These are phyloP conservation scores for Dothideomycetes sp. DNA, from an alignment of 2,329 filamentous ascomycete genomes.

Conservation along the genomic window DNA sequence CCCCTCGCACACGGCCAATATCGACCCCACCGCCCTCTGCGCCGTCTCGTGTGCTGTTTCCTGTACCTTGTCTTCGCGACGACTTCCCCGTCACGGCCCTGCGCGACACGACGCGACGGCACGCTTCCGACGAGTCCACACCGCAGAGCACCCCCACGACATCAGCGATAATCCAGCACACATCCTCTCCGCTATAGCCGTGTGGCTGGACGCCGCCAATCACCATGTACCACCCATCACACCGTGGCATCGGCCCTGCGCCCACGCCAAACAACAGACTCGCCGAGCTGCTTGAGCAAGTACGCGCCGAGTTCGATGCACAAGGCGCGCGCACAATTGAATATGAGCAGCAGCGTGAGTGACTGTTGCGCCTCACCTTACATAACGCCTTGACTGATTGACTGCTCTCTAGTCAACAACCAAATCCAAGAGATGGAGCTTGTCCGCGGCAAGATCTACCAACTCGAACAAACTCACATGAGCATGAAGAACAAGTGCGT, in stretches of 20 bases:
- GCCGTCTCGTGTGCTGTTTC: too few species aligned
- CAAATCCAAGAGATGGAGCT: conserved; percentile 95
- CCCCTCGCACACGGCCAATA: too few species aligned
- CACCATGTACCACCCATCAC: conserved; percentile 73
- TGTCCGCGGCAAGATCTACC: conserved; percentile 84
- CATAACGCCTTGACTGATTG: conserved; percentile 7
- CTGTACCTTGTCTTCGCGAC: too few species aligned
- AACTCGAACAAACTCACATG: conserved; percentile 82
- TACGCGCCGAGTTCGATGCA: conserved; percentile 82
- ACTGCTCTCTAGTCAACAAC: conserved; percentile 54
- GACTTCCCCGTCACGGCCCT: not conserved
- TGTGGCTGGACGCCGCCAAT: not conserved
- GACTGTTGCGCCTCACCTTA: conserved; percentile 1
- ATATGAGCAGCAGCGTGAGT: conserved; percentile 89
- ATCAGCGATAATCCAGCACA: too few species aligned
- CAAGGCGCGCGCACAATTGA: conserved; percentile 64
- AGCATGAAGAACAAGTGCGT: conserved; percentile 83
- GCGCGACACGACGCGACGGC: not conserved
- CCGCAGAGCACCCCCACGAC: too few species aligned
- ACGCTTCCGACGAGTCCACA: too few species aligned
- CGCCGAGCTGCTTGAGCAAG: conserved; percentile 82
- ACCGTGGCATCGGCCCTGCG: conserved; percentile 63
- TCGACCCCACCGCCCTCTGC: too few species aligned
- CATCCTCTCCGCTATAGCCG: not conserved
- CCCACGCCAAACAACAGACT: conserved; percentile 55